Conservation (phyloP, 441 rosid species). For the Adansonia rubrostipa region DNA sequence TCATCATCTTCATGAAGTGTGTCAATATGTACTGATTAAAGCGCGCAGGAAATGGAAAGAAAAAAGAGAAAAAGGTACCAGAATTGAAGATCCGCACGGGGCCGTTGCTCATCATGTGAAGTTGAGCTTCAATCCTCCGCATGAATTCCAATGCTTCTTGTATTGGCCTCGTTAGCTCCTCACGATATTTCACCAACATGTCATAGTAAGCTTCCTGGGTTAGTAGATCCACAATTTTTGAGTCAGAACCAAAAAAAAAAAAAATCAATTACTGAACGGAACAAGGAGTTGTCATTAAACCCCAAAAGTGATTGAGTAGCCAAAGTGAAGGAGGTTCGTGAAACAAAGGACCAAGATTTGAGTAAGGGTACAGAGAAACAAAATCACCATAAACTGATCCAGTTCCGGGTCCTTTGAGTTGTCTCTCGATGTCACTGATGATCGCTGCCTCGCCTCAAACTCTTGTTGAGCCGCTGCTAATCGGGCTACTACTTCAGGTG, state of each 20-base stretch:
- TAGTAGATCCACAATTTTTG: conserved; percentile 15
- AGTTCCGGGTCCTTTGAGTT: conserved; percentile 83
- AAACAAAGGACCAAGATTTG: background rate
- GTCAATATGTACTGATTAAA: background rate
- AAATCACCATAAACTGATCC: conserved; percentile 93
- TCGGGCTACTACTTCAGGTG: conserved; percentile 77
- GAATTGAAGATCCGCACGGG: conserved; percentile 74
- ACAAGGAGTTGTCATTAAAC: background rate
- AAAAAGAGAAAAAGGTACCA: conserved; percentile 40
- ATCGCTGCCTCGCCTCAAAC: conserved; percentile 70
- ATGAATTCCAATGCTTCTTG: conserved; percentile 99
- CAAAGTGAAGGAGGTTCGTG: conserved; percentile 6
- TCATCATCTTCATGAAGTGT: background rate
- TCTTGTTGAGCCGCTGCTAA: conserved; percentile 74
- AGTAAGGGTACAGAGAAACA: background rate
- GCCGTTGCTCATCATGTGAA: conserved; percentile 71
- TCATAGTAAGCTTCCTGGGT: conserved; percentile 90
- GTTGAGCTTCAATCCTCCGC: conserved; percentile 91
- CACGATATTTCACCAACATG: conserved; percentile 91
- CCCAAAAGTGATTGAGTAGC: background rate
- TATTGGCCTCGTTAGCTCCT: conserved; percentile 85
- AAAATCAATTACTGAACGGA: background rate
- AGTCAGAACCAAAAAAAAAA: conserved; percentile 11
- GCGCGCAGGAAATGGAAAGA: background rate
- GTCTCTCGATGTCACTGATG: conserved; percentile 44